phyloP scores from a whole-genome alignment of 768 basidiomycete genomes.

The Leccinum uliginosum region DNA sequence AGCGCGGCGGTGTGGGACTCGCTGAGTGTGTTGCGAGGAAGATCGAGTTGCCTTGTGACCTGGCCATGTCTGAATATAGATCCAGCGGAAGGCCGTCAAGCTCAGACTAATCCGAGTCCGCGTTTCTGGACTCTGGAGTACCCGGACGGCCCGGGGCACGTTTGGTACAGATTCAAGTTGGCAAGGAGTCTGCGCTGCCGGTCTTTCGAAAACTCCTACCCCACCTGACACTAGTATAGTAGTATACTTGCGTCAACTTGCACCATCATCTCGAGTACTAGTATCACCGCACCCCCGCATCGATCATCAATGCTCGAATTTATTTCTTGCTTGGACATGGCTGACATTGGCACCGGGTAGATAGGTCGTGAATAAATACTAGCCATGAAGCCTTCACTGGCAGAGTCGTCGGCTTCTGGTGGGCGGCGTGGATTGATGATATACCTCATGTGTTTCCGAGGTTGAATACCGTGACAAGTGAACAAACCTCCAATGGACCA shows the following conservation, averaged over 20 bases:
- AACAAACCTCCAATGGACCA: not conserved
- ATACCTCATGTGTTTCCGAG: not conserved
- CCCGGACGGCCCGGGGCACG: not conserved
- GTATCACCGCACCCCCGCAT: no score
- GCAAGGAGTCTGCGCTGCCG: not conserved
- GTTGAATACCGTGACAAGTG: not conserved
- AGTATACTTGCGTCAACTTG: no score
- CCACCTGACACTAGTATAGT: no score
- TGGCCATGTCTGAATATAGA: conserved; percentile 25
- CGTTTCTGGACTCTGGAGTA: not conserved
- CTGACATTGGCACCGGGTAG: no score
- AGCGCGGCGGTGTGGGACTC: not conserved
- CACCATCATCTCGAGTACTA: no score
- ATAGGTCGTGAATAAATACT: not conserved
- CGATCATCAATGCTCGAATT: not conserved
- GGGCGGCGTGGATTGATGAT: not conserved
- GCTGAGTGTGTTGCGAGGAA: not conserved
- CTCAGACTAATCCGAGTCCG: not conserved
- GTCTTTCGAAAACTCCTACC: not conserved
- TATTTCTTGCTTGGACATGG: not conserved
- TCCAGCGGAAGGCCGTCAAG: not conserved
- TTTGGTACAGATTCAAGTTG: no score
- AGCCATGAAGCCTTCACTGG: not conserved
- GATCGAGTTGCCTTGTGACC: conserved; percentile 3
- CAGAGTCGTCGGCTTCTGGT: not conserved